phyloP scores from a whole-genome alignment of 2,329 filamentous ascomycete species.

The Fusarium veterinarium region DNA sequence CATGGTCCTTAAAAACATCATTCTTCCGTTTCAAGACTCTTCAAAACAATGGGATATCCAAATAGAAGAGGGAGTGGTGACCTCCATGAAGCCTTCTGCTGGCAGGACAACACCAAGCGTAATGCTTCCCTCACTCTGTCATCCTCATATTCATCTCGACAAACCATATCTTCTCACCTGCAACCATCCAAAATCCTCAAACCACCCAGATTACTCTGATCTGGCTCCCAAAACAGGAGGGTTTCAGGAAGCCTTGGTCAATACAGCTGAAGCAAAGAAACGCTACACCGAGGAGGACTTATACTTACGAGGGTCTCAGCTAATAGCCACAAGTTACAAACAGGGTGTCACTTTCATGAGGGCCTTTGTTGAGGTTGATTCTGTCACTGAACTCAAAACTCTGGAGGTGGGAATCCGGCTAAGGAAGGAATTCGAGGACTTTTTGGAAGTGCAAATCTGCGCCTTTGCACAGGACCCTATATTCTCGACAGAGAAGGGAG shows the following conservation, averaged over 20 bases:
- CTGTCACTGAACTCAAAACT: background rate
- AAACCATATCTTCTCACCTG: conserved; percentile 19
- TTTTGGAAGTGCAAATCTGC: conserved; percentile 5
- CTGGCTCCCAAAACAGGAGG: background rate
- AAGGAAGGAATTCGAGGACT: background rate
- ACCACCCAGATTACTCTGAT: conserved; percentile 6
- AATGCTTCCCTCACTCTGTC: conserved; percentile 13
- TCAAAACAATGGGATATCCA: conserved; percentile 2
- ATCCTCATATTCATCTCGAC: conserved; percentile 21
- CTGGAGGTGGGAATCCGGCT: background rate
- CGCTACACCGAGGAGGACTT: conserved; percentile 16
- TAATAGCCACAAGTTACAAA: conserved; percentile 3
- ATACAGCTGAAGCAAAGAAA: conserved; percentile 23
- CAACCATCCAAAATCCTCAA: background rate
- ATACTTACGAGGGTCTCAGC: conserved; percentile 15
- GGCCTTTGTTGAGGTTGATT: conserved; percentile 13
- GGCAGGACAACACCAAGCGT: background rate
- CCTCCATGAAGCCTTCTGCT: background rate
- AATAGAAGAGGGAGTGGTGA: background rate
- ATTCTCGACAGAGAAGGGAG: conserved; percentile 4
- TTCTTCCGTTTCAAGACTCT: background rate
- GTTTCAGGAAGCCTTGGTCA: conserved; percentile 5
- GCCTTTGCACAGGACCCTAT: conserved; percentile 22
- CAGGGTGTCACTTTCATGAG: background rate
- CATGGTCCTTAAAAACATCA: background rate